phyloP scores from a whole-genome alignment of 371 early-diverging fungal species.

The Rhizopus arrhizus region DNA sequence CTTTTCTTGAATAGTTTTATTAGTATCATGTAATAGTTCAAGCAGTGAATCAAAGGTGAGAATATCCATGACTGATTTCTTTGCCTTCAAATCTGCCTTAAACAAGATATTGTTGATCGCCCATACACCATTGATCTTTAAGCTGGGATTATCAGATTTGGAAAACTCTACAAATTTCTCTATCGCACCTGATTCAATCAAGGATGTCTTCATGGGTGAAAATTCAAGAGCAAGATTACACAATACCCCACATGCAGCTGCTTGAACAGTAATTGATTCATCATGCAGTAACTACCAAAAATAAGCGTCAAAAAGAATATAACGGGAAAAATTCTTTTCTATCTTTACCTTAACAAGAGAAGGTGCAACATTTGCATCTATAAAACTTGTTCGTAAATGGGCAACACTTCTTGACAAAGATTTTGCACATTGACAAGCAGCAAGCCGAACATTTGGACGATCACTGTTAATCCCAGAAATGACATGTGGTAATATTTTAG shows the following conservation, averaged over 20 bases:
- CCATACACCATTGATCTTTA: constrained; percentile 83
- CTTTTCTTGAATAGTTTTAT: constrained; percentile 74
- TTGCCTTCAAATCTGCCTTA: constrained; percentile 69
- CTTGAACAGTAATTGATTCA: constrained; percentile 65
- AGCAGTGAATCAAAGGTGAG: constrained; percentile 67
- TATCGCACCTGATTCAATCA: constrained; percentile 80
- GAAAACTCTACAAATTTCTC: constrained; percentile 71
- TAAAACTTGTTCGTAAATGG: constrained; percentile 76
- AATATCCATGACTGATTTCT: constrained; percentile 69
- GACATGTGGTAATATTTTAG: constrained; percentile 76
- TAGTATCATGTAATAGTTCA: constrained; percentile 67
- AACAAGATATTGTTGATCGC: constrained; percentile 82
- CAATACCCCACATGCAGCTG: constrained; percentile 77
- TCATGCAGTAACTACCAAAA: constrained; percentile 65
- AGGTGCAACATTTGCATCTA: constrained; percentile 78
- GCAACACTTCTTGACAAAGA: constrained; percentile 81
- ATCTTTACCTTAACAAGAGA: constrained; percentile 70
- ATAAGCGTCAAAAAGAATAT: background rate
- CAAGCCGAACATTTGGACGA: constrained; percentile 64
- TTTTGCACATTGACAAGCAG: constrained; percentile 81
- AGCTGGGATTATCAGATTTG: constrained; percentile 45
- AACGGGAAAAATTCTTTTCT: background rate
- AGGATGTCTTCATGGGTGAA: constrained; percentile 83
- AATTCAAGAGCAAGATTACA: constrained; percentile 90
- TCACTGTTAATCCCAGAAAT: constrained; percentile 70